A percentile compares a stretch with the other conserved stretches of the same genome.
These are phyloP conservation scores for Trichosporon coremiiforme DNA, from an alignment of 1,284 basidiomycete genomes.

Conservation along the genomic window DNA sequence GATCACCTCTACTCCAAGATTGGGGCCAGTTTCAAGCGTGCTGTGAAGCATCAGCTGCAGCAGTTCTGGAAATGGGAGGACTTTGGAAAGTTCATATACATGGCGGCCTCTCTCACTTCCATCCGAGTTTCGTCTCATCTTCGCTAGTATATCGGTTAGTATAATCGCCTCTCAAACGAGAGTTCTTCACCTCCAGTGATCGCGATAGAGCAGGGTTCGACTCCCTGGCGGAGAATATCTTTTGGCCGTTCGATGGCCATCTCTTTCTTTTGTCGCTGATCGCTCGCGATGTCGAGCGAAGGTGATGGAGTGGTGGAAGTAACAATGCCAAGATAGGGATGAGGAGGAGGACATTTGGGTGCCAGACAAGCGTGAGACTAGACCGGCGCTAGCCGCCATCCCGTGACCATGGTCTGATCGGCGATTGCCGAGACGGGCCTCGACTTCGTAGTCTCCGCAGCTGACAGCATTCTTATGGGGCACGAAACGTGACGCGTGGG, in stretches of 20 bases:
- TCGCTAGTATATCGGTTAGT: constrained; percentile 20
- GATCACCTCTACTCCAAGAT: no score
- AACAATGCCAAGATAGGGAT: not conserved
- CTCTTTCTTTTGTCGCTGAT: no score
- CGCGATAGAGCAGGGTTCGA: constrained; percentile 10
- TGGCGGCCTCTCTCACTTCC: no score
- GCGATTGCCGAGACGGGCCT: not conserved
- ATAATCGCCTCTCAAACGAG: constrained; percentile 16
- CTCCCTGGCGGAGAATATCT: not conserved
- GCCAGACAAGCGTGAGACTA: not conserved
- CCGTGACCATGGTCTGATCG: not conserved
- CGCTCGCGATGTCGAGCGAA: no score
- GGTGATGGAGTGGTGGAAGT: not conserved
- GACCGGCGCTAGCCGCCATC: not conserved
- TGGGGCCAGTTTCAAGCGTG: no score
- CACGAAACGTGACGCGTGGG: no score
- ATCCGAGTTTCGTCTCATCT: not conserved
- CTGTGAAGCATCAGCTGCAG: no score
- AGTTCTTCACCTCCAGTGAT: not conserved
- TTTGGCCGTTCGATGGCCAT: not conserved
- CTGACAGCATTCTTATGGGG: not conserved
- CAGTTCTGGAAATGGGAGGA: no score
- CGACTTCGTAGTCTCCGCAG: not conserved
- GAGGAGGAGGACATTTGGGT: no score
- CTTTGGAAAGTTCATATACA: no score